Conservation (phyloP, 495 filamentous ascomycete species). For the Aspergillus indologenus region DNA sequence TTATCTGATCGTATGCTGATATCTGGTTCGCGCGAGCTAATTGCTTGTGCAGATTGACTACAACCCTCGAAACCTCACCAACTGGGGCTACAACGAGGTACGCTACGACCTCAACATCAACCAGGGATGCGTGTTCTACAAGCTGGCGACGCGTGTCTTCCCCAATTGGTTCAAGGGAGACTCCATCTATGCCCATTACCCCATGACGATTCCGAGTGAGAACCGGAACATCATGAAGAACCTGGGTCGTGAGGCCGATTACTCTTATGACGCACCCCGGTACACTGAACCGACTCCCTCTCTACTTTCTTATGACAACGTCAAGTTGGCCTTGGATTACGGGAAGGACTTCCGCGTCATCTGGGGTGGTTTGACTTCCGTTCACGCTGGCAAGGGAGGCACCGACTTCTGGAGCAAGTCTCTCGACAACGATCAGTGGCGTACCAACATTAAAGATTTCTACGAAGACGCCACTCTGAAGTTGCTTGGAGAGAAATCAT, state of each 20-base stretch:
- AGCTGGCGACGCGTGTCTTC: slow-evolving; percentile 75
- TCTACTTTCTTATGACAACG: slow-evolving; percentile 58
- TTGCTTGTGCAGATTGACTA: slow-evolving; percentile 49
- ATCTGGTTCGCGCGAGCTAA: slow-evolving; percentile 14
- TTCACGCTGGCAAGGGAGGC: slow-evolving; percentile 26
- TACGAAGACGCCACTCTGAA: slow-evolving; percentile 60
- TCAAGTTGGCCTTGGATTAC: slow-evolving; percentile 60
- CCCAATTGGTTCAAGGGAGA: slow-evolving; percentile 74
- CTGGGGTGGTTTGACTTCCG: slow-evolving; percentile 44
- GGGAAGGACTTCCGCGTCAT: slow-evolving; percentile 60
- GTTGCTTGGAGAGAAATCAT: slow-evolving; percentile 62
- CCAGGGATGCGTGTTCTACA: slow-evolving; percentile 83
- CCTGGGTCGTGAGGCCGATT: slow-evolving; percentile 68
- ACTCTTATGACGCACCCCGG: slow-evolving; percentile 64
- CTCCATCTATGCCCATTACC: slow-evolving; percentile 85
- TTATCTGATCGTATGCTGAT: slow-evolving; percentile 5
- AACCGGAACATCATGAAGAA: slow-evolving; percentile 69
- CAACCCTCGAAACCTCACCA: slow-evolving; percentile 74
- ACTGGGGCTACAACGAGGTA: slow-evolving; percentile 72
- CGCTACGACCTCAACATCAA: slow-evolving; percentile 70
- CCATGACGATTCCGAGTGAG: slow-evolving; percentile 75
- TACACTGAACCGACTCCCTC: slow-evolving; percentile 50
- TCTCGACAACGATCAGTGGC: slow-evolving; percentile 47
- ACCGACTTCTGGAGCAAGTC: slow-evolving; percentile 52
- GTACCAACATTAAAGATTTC: slow-evolving; percentile 51